Evolutionary conservation across 1,284 basidiomycete species (phyloP), one percentile per base, ranked within the genome.

Genomic region (Cryptococcus sp.): DNA sequence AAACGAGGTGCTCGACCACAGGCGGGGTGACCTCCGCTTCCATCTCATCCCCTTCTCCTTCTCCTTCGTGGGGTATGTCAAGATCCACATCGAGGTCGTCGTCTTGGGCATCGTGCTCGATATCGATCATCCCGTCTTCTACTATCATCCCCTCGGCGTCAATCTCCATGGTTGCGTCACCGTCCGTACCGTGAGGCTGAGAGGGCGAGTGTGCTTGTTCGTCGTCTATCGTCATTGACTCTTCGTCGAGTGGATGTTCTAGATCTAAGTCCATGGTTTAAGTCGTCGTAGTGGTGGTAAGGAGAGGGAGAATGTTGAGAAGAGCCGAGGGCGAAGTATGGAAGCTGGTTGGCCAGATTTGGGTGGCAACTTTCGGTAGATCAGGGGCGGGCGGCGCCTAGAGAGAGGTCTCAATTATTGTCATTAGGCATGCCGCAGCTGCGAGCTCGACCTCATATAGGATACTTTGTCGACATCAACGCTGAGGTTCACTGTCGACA

Each of bases 11-110:
- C 10, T 24, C 41, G 16, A 9, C 21, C 12, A 43, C 18, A 21
- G 41, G 41, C 31, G 41, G 41, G 16, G 41, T 43, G 10, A 18
- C 23, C 28, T 43, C 41, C 14, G 41, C 41, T 10, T 43, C 31
- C 41, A 43, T 43, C 11, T 43, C 28, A 24, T 39, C 38, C 19
- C 19, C 38, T 9, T 39, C 38, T 21, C 5, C 21, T 23, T 39
- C 38, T 37, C n/a, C n/a, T n/a, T n/a, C n/a, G n/a, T n/a, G n/a
- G n/a, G n/a, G 19, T 36, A 7, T 21, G 35, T n/a, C 35, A 21
- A 6, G n/a, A 11, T 14, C 34, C 18, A 36, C 34, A 7, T 36
- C 34, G 34, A 36, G 7, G 5, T 39, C 38, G 12, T 25, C 38
- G 11, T 14, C 38, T 39, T 39, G 12, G 7, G 23, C 38, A 24